Percentiles rank a stretch among this genome's conserved stretches.
Conservation (phyloP, 2,329 filamentous ascomycete species). For the Colletotrichum cordylinicola region DNA sequence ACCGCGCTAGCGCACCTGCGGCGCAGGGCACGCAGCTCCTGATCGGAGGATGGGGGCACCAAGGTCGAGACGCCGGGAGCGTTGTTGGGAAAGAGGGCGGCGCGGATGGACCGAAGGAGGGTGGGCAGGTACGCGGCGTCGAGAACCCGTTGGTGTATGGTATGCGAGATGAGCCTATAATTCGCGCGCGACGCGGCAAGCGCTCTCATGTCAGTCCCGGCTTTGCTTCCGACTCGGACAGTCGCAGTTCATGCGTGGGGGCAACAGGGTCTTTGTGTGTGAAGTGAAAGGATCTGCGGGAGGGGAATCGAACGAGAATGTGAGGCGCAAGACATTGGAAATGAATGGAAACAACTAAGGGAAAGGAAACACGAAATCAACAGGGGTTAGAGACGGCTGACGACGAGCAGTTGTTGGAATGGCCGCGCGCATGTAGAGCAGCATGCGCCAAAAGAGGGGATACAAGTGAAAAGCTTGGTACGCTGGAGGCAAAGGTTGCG, state of each 20-base stretch:
- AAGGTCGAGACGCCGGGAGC: slow-evolving; percentile 69
- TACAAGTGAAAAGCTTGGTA: not conserved
- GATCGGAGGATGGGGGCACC: slow-evolving; percentile 63
- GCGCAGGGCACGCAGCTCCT: slow-evolving; percentile 66
- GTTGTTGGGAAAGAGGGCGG: slow-evolving; percentile 87
- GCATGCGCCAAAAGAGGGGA: not conserved
- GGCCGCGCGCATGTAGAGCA: not conserved
- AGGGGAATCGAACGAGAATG: not conserved
- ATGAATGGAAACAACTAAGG: not conserved
- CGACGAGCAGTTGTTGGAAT: not conserved
- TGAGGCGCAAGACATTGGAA: not conserved
- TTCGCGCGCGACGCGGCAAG: slow-evolving; percentile 21
- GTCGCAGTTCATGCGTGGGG: slow-evolving; percentile 26
- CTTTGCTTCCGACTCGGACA: slow-evolving; percentile 10
- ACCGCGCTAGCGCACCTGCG: slow-evolving; percentile 69
- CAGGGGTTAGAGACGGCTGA: not conserved
- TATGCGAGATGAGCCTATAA: slow-evolving; percentile 63
- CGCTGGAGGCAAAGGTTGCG: not conserved
- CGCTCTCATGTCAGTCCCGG: slow-evolving; percentile 19
- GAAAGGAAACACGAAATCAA: not conserved
- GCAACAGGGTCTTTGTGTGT: slow-evolving; percentile 22
- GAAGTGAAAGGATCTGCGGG: slow-evolving; percentile 17
- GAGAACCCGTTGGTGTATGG: slow-evolving; percentile 62
- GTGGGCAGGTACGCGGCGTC: slow-evolving; percentile 69
- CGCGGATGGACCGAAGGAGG: slow-evolving; percentile 74